Evolutionary conservation across 2,329 filamentous ascomycete species (phyloP), one percentile per base, ranked within the genome.

Genomic region (Aspergillus spinulosporus): DNA sequence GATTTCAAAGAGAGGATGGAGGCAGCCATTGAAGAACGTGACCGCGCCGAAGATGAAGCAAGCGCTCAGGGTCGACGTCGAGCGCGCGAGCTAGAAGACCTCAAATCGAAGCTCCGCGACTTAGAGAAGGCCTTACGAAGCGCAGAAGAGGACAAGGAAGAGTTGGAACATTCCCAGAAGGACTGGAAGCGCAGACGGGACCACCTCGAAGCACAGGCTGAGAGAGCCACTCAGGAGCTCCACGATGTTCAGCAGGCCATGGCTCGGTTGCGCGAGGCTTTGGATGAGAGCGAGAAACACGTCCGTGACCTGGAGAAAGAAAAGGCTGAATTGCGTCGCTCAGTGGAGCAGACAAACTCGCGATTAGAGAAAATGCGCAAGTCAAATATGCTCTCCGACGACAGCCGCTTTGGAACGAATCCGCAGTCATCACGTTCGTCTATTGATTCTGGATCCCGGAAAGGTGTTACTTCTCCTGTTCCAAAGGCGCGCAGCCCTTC

Each of bases 1-100:
- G 93, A 97, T 62, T 94, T 96, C 86, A 88, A 90, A 52, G 86
- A 90, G 56, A 86, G 88, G 2, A 88, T 97, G 82, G 93, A 97
- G 67, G 81, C 89, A 1, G 92, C 92, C 0, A 83, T 96, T n/a
- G 92, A 97, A 71, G 94, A 99, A 73, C 85, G 94, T 14, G 94
- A 99, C 70, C 86, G 91, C 2, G 87, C 92, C 2, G 93, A 99
- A 73, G 92, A 97, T 60, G 92, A 97, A 74, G 87, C 91, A 2
- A 90, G 86, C 66, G 88, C 86, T 0, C 82, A 89, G 48, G 89
- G 88, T 9, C 83, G 93, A 51, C 84, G 89, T 43, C 87, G 88
- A 59, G 84, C 89, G 5, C 82, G 92, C 47, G 94, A 97, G 77
- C 80, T 90, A 2, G 94, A 97, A 70, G 93, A 97, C 64, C 78